A percentile compares a stretch with the other conserved stretches of the same genome.
These are phyloP conservation scores for Dichomitus squalens DNA, from an alignment of 1,284 basidiomycete genomes.

Conservation along the genomic window DNA sequence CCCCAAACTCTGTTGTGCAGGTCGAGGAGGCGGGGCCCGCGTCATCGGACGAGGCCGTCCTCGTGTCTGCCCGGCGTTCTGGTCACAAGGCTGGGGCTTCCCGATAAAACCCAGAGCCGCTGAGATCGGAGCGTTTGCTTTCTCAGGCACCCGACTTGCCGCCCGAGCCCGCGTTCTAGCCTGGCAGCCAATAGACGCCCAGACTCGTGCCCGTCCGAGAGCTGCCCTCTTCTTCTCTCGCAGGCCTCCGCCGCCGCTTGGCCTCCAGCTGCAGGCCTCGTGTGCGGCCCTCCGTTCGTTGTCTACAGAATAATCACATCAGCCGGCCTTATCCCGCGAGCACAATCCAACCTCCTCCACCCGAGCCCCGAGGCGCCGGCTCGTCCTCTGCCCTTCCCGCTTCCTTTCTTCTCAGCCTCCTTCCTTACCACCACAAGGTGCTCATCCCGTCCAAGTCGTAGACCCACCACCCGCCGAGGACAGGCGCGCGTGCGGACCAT, in stretches of 20 bases:
- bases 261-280: too few relatives aligned
- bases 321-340: conserved; percentile 3
- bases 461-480: neutral
- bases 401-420: neutral
- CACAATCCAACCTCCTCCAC: neutral
- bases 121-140: conserved; percentile 35
- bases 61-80: conserved; percentile 24
- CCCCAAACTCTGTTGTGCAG: conserved; percentile 18
- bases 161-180: conserved; percentile 21
- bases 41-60: conserved; percentile 19
- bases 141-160: conserved; percentile 32
- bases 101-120: conserved; percentile 35
- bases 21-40: conserved; percentile 14
- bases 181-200: conserved; percentile 5
- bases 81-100: conserved; percentile 28
- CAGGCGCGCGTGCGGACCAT: neutral
- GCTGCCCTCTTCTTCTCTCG: neutral
- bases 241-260: too few relatives aligned
- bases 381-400: neutral
- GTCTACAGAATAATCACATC: too few relatives aligned
- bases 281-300: too few relatives aligned
- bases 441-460: neutral
- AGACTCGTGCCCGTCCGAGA: neutral
- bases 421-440: neutral
- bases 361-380: conserved; percentile 1